Conservation (phyloP, 176 grass and related monocot species). For the Phoenix roebelenii region DNA sequence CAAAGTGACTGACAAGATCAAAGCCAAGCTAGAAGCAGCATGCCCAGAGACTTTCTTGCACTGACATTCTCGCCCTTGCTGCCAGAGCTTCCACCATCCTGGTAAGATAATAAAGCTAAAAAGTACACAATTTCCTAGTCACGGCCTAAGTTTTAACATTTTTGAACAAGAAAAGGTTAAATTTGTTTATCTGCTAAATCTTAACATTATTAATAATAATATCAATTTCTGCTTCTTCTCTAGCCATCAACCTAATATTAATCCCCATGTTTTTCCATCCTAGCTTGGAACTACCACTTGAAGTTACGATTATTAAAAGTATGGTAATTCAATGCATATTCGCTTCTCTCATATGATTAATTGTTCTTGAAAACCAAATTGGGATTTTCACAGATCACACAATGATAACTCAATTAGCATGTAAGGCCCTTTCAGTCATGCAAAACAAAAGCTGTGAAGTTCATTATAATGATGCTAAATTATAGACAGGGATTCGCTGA, state of each 20-base stretch:
- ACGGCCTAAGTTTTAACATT: slow-evolving; percentile 8
- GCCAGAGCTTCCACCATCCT: slow-evolving; percentile 59
- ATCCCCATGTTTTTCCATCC: too few species aligned
- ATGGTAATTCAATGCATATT: too few species aligned
- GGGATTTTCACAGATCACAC: too few species aligned
- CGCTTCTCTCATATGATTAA: too few species aligned
- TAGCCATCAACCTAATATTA: not conserved
- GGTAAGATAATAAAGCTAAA: slow-evolving; percentile 29
- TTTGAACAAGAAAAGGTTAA: not conserved
- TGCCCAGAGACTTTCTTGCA: slow-evolving; percentile 72
- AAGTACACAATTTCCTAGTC: not conserved
- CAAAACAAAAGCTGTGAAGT: too few species aligned
- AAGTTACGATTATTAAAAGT: too few species aligned
- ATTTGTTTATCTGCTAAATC: not conserved
- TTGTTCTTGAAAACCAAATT: too few species aligned
- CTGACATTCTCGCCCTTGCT: slow-evolving; percentile 58
- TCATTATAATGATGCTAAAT: too few species aligned
- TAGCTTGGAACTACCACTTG: too few species aligned
- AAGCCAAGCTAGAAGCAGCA: slow-evolving; percentile 60
- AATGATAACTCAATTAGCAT: too few species aligned
- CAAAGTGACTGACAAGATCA: slow-evolving; percentile 72
- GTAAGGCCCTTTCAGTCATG: too few species aligned
- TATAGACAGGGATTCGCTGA: too few species aligned
- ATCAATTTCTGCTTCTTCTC: not conserved
- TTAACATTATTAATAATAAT: not conserved